These are phyloP conservation scores for Zasmidium cellare DNA, from an alignment of 2,329 filamentous ascomycete species.

Conservation along the genomic window DNA sequence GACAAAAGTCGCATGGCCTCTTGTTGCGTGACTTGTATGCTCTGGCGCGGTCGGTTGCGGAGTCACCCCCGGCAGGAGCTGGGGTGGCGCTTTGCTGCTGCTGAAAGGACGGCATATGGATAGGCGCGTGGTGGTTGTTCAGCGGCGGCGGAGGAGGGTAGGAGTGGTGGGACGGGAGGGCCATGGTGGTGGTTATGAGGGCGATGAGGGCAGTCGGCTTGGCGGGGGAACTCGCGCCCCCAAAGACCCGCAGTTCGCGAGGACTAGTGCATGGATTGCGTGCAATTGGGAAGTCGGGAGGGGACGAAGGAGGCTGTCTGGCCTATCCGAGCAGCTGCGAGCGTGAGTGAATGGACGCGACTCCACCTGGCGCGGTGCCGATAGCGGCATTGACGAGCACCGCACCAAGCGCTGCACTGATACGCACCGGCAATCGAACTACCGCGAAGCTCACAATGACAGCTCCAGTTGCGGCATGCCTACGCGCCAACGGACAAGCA, in stretches of 20 bases:
- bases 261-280: background rate
- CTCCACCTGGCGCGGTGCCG: background rate
- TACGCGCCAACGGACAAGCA: background rate
- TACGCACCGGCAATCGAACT: background rate
- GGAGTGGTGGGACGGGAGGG: slow-evolving; percentile 5
- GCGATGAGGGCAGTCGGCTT: background rate
- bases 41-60: slow-evolving; percentile 30
- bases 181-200: background rate
- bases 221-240: background rate
- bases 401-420: no score
- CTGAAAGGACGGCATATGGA: slow-evolving; percentile 6
- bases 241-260: background rate
- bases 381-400: background rate
- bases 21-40: slow-evolving; percentile 40
- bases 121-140: background rate
- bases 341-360: background rate
- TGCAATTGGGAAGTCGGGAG: background rate
- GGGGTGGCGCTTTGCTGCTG: slow-evolving; percentile 5
- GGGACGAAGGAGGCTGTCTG: background rate
- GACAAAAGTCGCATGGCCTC: slow-evolving; percentile 50
- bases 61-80: slow-evolving; percentile 5
- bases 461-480: background rate
- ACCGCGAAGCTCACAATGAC: background rate
- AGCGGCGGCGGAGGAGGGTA: slow-evolving; percentile 9
- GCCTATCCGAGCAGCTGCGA: background rate